A percentile compares a stretch with the other conserved stretches of the same genome.
Conservation (phyloP, 495 filamentous ascomycete genomes). For the Bombardia bombarda region DNA sequence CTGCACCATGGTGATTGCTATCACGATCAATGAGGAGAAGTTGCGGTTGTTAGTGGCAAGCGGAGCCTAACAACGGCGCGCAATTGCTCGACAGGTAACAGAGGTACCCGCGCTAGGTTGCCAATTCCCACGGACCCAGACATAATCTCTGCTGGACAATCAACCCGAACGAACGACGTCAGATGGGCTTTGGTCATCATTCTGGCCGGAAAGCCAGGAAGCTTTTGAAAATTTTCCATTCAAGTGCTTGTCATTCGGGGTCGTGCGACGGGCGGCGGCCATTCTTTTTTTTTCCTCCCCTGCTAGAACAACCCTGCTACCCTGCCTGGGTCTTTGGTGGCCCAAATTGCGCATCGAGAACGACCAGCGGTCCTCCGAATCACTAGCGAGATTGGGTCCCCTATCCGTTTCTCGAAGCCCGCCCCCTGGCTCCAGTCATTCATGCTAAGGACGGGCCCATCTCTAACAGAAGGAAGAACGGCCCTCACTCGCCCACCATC, state of each 20-base stretch:
- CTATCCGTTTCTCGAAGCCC: slow-evolving; percentile 24
- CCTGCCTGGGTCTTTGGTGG: slow-evolving; percentile 7
- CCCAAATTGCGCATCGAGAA: slow-evolving; percentile 23
- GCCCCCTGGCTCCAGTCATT: slow-evolving; percentile 23
- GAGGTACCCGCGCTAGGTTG: neutral
- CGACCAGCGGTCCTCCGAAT: slow-evolving; percentile 21
- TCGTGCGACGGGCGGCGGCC: neutral
- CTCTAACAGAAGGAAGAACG: slow-evolving; percentile 13
- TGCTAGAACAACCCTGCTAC: slow-evolving; percentile 1
- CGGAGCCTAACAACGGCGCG: neutral
- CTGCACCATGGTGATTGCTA: neutral
- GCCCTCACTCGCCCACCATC: slow-evolving; percentile 12
- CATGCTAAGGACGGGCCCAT: slow-evolving; percentile 23
- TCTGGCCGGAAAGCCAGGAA: no score
- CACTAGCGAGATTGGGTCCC: slow-evolving; percentile 36
- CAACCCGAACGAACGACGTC: neutral
- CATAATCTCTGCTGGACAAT: neutral
- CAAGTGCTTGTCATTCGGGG: neutral
- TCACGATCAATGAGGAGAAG: neutral
- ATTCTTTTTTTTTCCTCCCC: slow-evolving; percentile 5
- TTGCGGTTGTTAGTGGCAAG: neutral
- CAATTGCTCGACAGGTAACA: neutral
- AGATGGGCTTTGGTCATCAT: no score
- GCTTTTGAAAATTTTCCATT: neutral
- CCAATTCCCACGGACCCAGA: neutral